phyloP scores from a whole-genome alignment of 2,329 filamentous ascomycete genomes.

The Exophiala mesophila region DNA sequence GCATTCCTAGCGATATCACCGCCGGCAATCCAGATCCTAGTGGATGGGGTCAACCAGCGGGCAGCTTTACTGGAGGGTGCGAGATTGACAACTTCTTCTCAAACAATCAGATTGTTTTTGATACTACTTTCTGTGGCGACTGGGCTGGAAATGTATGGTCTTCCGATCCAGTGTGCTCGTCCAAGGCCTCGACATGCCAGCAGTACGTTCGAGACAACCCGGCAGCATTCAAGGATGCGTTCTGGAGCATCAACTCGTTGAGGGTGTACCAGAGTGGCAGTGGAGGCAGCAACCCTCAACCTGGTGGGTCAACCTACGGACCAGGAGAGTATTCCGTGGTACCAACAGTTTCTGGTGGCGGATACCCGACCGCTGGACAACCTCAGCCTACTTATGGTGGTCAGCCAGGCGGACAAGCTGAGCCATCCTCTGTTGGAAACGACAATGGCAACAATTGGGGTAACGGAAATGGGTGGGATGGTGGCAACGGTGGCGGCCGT shows the following conservation, averaged over 20 bases:
- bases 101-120: conserved; percentile 70
- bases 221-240: conserved; percentile 63
- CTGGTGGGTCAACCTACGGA: background rate
- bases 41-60: conserved; percentile 64
- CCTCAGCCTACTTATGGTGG: background rate
- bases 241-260: conserved; percentile 32
- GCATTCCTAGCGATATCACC: conserved; percentile 60
- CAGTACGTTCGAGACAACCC: conserved; percentile 70
- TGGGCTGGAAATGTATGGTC: conserved; percentile 75
- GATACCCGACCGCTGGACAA: background rate
- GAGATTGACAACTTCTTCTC: conserved; percentile 66
- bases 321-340: background rate
- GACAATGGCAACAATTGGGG: background rate
- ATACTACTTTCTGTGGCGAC: conserved; percentile 80
- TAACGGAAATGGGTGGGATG: background rate
- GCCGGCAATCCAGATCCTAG: conserved; percentile 58
- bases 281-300: background rate
- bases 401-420: background rate
- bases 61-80: conserved; percentile 66
- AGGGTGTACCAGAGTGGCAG: conserved; percentile 18
- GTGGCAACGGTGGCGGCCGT: conserved; percentile 2
- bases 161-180: conserved; percentile 52
- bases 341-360: conserved; percentile 1
- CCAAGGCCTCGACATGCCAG: conserved; percentile 60
- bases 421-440: no score